phyloP scores from a whole-genome alignment of 1,139 yeast species.

The Meyerozyma carpophila region DNA sequence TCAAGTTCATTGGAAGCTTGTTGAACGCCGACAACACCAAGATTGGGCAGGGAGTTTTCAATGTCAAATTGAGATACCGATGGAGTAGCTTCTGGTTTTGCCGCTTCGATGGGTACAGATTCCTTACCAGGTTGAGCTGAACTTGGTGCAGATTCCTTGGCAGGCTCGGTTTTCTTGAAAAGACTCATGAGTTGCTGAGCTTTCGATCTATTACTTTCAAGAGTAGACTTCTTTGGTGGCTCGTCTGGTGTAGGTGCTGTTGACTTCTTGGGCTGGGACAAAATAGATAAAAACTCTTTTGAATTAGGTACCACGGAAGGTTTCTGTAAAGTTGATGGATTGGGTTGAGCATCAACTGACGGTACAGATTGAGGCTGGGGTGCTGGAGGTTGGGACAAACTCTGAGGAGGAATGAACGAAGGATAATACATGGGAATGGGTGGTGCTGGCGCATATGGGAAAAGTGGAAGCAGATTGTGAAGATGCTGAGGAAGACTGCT shows the following conservation, averaged over 20 bases:
- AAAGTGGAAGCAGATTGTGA: slow-evolving; percentile 25
- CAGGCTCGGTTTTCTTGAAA: slow-evolving; percentile 18
- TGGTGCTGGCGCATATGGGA: slow-evolving; percentile 12
- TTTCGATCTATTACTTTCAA: slow-evolving; percentile 25
- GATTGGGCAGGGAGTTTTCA: slow-evolving; percentile 4
- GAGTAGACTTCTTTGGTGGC: slow-evolving; percentile 13
- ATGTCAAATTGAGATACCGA: slow-evolving; percentile 5
- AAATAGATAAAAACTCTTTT: slow-evolving; percentile 47
- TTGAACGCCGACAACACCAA: slow-evolving; percentile 7
- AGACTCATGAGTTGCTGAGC: slow-evolving; percentile 37
- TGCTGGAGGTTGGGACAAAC: slow-evolving; percentile 3
- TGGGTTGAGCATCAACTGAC: slow-evolving; percentile 24
- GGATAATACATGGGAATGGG: slow-evolving; percentile 10
- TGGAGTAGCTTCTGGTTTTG: slow-evolving; percentile 5
- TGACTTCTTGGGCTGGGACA: slow-evolving; percentile 26
- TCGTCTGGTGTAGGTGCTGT: slow-evolving; percentile 8
- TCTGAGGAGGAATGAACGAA: slow-evolving; percentile 12
- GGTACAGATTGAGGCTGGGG: not conserved
- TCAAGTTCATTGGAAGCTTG: slow-evolving; percentile 27
- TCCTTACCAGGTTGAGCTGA: not conserved
- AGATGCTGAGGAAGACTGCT: slow-evolving; percentile 22
- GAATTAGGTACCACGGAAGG: slow-evolving; percentile 41
- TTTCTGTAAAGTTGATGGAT: slow-evolving; percentile 38
- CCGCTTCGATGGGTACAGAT: not conserved
- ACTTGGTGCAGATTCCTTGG: slow-evolving; percentile 4